Evolutionary conservation across 148 eudicot species (phyloP), one percentile per base, ranked within the genome.

Genomic region (Rhododendron ovatum): DNA sequence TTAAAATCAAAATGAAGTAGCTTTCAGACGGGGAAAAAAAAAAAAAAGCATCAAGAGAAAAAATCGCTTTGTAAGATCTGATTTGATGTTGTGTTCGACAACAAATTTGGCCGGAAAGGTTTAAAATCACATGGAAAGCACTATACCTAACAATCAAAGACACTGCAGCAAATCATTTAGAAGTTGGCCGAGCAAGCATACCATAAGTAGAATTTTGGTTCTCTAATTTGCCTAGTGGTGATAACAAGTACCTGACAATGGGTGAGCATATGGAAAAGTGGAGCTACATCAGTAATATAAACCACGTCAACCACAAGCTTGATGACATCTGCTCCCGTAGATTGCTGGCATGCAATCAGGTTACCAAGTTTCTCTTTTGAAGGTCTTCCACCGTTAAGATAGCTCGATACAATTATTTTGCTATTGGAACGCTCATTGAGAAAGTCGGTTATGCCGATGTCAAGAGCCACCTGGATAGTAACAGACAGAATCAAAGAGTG

Each of bases 321-420:
- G 50, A 91, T 85, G 71, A 91, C 77, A 84, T 93, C 96, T 22
- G 93, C 93, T 24, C 93, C 93, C 9, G 91, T 91, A 67, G 91
- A 88, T 93, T 93, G 93, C 48, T 89, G 82, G 35, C 80, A 87
- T 14, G 87, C 91, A 39, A 91, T 84, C 33, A 92, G 86, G 50
- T 90, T 86, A 53, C 93, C 91, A 61, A 93, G 88, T 74, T 89
- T 88, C 79, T 93, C 96, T 17, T 59, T 78, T 22, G 89, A 88
- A 77, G 90, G 89, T 6, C 82, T 88, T 65, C 88, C 87, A 30
- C 90, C 89, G 84, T 91, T 91, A 80, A 91, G 87, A 84, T 90
- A 86, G 73, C 90, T 86, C 18, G 96, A 91, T 57, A 93, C 93
- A 78, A 93, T 91, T 50, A 93, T 89, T 82, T 89, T 91, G 80